phyloP scores from a whole-genome alignment of 2,329 filamentous ascomycete genomes.

The Macrophomina phaseolina region DNA sequence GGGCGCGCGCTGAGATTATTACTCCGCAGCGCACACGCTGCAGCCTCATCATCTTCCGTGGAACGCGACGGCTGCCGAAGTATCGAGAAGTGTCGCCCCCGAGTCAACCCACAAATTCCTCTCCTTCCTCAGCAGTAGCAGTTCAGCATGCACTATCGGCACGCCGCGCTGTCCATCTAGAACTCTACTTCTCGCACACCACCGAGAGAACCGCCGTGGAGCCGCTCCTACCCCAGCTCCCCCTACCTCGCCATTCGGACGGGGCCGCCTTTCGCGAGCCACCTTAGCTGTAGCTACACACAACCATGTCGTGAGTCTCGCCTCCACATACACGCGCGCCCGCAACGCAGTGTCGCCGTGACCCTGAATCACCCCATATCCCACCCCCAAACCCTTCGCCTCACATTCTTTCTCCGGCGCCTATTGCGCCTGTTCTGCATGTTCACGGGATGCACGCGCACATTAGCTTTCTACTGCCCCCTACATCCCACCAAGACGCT shows the following conservation, averaged over 20 bases:
- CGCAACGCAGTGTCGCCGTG: conserved; percentile 15
- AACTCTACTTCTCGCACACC: conserved; percentile 12
- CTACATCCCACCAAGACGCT: background rate
- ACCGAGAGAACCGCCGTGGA: conserved; percentile 18
- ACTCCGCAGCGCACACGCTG: conserved; percentile 25
- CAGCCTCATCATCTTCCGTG: conserved; percentile 24
- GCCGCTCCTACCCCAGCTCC: background rate
- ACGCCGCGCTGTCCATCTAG: conserved; percentile 19
- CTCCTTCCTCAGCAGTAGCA: background rate
- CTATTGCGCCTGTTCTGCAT: background rate
- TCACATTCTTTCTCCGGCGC: background rate
- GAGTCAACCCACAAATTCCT: conserved; percentile 9
- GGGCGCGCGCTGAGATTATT: conserved; percentile 15
- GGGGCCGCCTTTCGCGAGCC: conserved; percentile 1
- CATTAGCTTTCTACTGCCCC: conserved; percentile 4
- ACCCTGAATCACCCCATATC: background rate
- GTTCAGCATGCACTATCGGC: conserved; percentile 14
- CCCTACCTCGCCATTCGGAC: conserved; percentile 14
- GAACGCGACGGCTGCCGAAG: conserved; percentile 21
- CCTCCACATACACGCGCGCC: background rate
- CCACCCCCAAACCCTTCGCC: background rate
- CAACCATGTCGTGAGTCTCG: conserved; percentile 26
- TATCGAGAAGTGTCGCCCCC: conserved; percentile 21
- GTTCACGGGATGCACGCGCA: background rate
- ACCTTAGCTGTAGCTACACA: conserved; percentile 5